Evolutionary conservation across 2,329 filamentous ascomycete species (phyloP).

Genomic region (Neofusicoccum ribis): DNA sequence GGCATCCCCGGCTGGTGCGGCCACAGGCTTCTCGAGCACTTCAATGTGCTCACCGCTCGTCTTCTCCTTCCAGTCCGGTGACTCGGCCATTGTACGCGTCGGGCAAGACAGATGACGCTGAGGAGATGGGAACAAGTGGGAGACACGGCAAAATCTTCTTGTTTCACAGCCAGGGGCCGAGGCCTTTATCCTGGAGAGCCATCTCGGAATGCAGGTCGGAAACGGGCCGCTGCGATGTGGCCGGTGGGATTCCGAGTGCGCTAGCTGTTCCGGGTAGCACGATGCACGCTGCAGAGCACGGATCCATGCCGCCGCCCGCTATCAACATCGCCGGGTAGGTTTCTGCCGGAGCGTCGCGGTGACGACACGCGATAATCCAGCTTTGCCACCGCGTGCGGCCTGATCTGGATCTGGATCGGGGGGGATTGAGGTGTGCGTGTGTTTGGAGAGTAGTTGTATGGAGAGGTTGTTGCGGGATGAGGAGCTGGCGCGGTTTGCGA

Average conservation of each 20-base stretch:
- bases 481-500: no score
- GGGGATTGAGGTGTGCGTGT: no score
- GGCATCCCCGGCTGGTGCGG: slow-evolving; percentile 21
- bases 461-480: no score
- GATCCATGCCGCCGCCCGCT: background rate
- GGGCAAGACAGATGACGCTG: background rate
- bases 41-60: slow-evolving; percentile 3
- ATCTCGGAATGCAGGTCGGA: slow-evolving; percentile 3
- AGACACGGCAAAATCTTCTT: no score
- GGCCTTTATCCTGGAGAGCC: background rate
- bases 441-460: no score
- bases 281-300: background rate
- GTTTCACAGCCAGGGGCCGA: no score
- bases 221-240: background rate
- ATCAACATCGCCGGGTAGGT: background rate
- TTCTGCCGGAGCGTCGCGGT: no score
- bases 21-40: background rate
- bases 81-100: background rate
- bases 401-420: background rate
- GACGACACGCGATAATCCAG: no score
- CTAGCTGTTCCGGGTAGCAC: background rate
- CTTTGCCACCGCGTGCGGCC: background rate
- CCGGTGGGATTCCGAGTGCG: background rate
- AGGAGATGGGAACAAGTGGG: background rate
- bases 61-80: slow-evolving; percentile 4